A percentile compares a stretch with the other conserved stretches of the same genome.
Evolutionary conservation across 2,329 filamentous ascomycete genomes (phyloP).

Genomic region (Exophiala xenobiotica): DNA sequence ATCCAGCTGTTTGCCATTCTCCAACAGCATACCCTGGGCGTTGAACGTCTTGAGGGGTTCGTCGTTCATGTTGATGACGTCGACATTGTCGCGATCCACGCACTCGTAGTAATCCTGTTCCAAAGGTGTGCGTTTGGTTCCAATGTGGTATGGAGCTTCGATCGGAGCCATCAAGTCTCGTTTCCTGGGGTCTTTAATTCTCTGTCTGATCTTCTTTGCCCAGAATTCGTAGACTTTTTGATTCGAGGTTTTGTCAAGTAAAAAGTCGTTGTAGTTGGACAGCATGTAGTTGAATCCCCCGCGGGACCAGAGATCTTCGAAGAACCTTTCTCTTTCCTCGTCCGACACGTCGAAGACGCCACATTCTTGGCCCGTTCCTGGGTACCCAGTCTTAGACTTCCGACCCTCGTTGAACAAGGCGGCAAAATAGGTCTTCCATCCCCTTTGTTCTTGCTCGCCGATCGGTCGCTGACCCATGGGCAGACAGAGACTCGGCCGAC

Average conservation of each 20-base stretch:
- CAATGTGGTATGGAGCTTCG: conserved; percentile 56
- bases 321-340: conserved; percentile 43
- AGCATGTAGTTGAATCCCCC: conserved; percentile 59
- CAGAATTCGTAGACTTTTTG: conserved; percentile 57
- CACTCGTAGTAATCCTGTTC: conserved; percentile 55
- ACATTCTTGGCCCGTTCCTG: conserved; percentile 54
- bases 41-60: conserved; percentile 33
- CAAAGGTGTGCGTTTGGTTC: conserved; percentile 50
- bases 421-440: conserved; percentile 48
- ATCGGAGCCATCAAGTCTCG: conserved; percentile 55
- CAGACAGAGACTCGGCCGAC: conserved; percentile 64
- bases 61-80: conserved; percentile 47
- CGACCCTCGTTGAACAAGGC: conserved; percentile 54
- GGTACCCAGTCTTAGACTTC: conserved; percentile 59
- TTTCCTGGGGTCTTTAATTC: conserved; percentile 52
- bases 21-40: conserved; percentile 18
- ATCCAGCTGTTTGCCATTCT: conserved; percentile 29
- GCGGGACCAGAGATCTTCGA: conserved; percentile 49
- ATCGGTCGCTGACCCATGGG: conserved; percentile 58
- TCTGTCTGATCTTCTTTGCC: conserved; percentile 51
- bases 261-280: conserved; percentile 52
- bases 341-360: conserved; percentile 28
- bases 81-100: conserved; percentile 48
- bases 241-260: conserved; percentile 51
- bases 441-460: conserved; percentile 51